Evolutionary conservation across 1,139 yeast genomes (phyloP), one percentile per base, ranked within the genome.

Genomic region (Scheffersomyces segobiensis): DNA sequence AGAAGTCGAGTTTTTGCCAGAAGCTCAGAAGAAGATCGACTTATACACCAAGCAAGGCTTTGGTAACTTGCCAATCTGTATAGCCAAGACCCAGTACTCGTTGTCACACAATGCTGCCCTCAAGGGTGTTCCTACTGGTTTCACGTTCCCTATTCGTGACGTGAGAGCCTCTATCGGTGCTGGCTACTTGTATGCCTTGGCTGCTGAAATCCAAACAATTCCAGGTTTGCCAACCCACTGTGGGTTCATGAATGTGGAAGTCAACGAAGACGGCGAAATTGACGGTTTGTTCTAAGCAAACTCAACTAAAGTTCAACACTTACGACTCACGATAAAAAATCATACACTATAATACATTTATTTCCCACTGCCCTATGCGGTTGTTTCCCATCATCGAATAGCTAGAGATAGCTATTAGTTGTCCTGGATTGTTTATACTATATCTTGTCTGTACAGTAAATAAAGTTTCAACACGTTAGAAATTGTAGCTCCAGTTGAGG

Each of bases 181-280:
- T 53, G 98, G 98, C 14, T 95, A 95, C 77, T 83, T 95, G 71
- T 93, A 93, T 71, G 98, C 98, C 6, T 84, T 95, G 68, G 98
- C 98, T 17, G 98, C 97, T 53, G 97, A 93, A 76, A 93, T 95
- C 71, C 96, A 90, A 85, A 95, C 99, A 56, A 93, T 95, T 67
- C 99, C 99, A 39, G 99, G 99, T 61, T 84, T 95, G 72, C 97
- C 98, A 60, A 95, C 98, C 26, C 95, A 91, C 71, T 89, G 97
- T 77, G 98, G 98, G 51, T 95, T 91, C 81, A 92, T 93, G 97
- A 91, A 93, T 73, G 97, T 95, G 59, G 98, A 95, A 76, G 96
- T 95, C 62, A 89, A 90, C 71, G 93, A 89, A 56, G 89, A 92
- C 60, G 98, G 98, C 60, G 96, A 93, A 71, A 93, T 95, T 67